A percentile compares a stretch with the other conserved stretches of the same genome.
Conservation (phyloP, 2,329 filamentous ascomycete species). For the Cadophora gregata region DNA sequence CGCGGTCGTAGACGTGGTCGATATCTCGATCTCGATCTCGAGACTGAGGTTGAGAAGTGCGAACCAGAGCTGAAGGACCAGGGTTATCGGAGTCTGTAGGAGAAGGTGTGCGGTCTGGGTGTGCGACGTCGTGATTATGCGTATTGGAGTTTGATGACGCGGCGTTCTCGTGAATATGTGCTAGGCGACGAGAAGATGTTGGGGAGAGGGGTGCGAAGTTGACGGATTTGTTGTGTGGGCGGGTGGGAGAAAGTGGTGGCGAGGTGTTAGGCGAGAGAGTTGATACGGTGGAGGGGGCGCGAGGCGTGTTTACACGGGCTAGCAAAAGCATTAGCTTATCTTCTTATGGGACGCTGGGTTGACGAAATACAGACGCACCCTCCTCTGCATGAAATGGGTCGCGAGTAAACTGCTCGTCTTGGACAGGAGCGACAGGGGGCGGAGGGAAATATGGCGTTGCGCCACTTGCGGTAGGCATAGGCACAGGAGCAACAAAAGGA, state of each 20-base stretch:
- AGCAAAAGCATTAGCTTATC: slow-evolving; percentile 12
- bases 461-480: slow-evolving; percentile 23
- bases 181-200: slow-evolving; percentile 37
- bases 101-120: slow-evolving; percentile 10
- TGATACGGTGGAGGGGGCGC: slow-evolving; percentile 13
- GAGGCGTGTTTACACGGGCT: slow-evolving; percentile 28
- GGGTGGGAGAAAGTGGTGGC: slow-evolving; percentile 22
- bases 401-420: slow-evolving; percentile 36
- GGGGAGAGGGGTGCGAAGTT: slow-evolving; percentile 43
- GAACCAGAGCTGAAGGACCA: slow-evolving; percentile 7
- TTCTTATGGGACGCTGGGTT: not conserved
- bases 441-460: slow-evolving; percentile 39
- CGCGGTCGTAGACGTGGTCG: not conserved
- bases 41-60: not conserved
- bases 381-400: slow-evolving; percentile 34
- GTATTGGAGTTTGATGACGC: slow-evolving; percentile 4
- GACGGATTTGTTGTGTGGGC: slow-evolving; percentile 40
- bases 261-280: slow-evolving; percentile 24
- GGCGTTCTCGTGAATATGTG: slow-evolving; percentile 29
- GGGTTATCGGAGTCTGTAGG: slow-evolving; percentile 20
- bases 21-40: not conserved
- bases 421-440: slow-evolving; percentile 37
- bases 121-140: slow-evolving; percentile 12
- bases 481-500: slow-evolving; percentile 24
- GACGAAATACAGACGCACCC: slow-evolving; percentile 39